A percentile compares a stretch with the other conserved stretches of the same genome.
These are phyloP conservation scores for Chlorella sp. DNA, from an alignment of 139 green algal genomes.

Conservation along the genomic window DNA sequence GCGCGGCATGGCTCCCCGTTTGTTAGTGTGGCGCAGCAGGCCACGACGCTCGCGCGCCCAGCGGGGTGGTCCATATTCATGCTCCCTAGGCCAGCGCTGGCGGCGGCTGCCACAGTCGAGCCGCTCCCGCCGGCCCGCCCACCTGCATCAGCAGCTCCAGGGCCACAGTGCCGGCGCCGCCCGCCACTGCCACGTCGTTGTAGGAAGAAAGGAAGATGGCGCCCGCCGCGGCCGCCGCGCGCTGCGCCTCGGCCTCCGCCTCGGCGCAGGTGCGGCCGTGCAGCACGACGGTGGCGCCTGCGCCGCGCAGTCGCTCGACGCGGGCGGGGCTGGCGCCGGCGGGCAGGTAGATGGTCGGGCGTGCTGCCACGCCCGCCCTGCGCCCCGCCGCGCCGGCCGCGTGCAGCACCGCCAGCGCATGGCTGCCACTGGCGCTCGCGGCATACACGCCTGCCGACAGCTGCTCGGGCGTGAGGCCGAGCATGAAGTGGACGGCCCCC, in stretches of 20 bases:
- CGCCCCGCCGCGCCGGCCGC: conserved; percentile 18
- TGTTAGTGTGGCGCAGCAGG: too few species aligned
- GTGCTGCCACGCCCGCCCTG: not conserved
- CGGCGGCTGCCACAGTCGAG: too few species aligned
- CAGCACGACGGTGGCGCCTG: conserved; percentile 30
- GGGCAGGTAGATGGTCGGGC: conserved; percentile 53
- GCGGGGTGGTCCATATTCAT: too few species aligned
- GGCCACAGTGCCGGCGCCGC: conserved; percentile 58
- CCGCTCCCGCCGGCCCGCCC: too few species aligned
- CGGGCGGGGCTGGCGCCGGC: conserved; percentile 41
- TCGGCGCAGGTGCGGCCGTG: conserved; percentile 51
- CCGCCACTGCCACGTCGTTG: conserved; percentile 60
- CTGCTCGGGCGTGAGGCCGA: conserved; percentile 36
- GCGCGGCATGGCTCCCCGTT: too few species aligned
- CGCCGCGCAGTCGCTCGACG: conserved; percentile 39
- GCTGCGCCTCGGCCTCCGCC: conserved; percentile 44
- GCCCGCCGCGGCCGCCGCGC: conserved; percentile 26
- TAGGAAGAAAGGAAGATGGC: conserved; percentile 58
- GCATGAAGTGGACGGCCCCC: conserved; percentile 52
- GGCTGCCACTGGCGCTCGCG: conserved; percentile 66
- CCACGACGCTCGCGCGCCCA: too few species aligned
- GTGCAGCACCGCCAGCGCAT: conserved; percentile 62
- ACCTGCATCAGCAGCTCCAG: conserved; percentile 61
- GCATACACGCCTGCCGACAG: conserved; percentile 43
- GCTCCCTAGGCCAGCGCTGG: too few species aligned